Base-by-base conservation (phyloP, 495 filamentous ascomycete species). In the Hypoxylon crocopeplum region DNA sequence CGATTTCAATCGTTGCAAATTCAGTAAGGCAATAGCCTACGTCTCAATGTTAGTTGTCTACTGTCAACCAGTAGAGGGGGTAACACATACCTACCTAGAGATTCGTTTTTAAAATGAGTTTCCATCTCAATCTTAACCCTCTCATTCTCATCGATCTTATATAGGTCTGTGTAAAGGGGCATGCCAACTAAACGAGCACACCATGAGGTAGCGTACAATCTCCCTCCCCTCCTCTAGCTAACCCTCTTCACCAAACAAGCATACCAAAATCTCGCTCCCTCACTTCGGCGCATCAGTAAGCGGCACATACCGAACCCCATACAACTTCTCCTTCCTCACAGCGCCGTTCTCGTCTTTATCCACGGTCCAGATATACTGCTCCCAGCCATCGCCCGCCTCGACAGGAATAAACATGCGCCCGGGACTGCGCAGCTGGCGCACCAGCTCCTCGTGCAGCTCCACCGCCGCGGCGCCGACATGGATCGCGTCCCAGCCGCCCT, bases 381-480 rank as follows among this genome's bases (percentile, higher is more conserved):
- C 50, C 22, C 67, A 69, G 13, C 69, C 73, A 0, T 62, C 67
- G 2, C 44, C 53, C 11, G 88, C 84, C 52, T 88, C 89, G 1
- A 99, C 89, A 0, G 94, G 94, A 5, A 96, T 93, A 70, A 96
- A 95, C 79, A 95, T 84, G 49, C 79, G 75, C 12, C 94, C 94
- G 0, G 93, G 93, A 3, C 82, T 77, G 56, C 83, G 84, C 64
- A 98, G 74, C 72, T 98, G 94, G 34, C 87, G 82, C 39, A 96
- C 71, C 63, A 99, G 71, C 58, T 81, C 79, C 30, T 82, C 66
- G 68, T 97, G 93, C 40, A 95, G 75, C 63, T 82, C 79, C 60
- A 74, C 80, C 11, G 95, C 93, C 17, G 91, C 91, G 1, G 94
- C 94, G 0, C 94, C 94, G 7, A 99, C 94, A 71, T 98, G 94